Conservation (phyloP, 805 yeast species). For the Saturnispora sanitii region DNA sequence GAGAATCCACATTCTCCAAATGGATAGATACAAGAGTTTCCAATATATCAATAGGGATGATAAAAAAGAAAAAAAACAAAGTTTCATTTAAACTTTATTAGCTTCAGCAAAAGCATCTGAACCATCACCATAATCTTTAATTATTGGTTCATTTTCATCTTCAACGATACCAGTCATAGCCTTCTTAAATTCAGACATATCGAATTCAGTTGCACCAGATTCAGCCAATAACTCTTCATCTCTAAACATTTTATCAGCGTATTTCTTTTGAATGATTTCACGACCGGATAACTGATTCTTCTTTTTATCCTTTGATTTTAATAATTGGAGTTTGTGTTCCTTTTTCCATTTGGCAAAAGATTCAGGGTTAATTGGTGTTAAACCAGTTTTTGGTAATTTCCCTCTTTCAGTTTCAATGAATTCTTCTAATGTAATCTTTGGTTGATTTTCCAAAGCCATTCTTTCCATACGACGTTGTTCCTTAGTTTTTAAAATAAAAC, state of each 20-base stretch:
- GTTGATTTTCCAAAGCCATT: constrained; percentile 72
- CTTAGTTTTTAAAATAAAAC: constrained; percentile 92
- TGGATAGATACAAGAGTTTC: no score
- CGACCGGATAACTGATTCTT: constrained; percentile 44
- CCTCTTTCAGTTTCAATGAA: constrained; percentile 90
- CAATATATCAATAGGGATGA: neutral
- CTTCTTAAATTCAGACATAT: constrained; percentile 47
- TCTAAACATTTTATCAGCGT: constrained; percentile 42
- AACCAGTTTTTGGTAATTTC: constrained; percentile 58
- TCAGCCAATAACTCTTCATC: constrained; percentile 42
- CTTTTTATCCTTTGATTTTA: constrained; percentile 24
- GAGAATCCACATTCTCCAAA: constrained; percentile 16
- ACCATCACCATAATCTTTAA: constrained; percentile 74
- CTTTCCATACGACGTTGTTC: constrained; percentile 89
- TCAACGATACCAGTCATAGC: constrained; percentile 37
- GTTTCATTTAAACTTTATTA: constrained; percentile 11
- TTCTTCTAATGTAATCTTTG: constrained; percentile 89
- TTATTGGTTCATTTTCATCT: constrained; percentile 33
- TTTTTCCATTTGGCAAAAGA: constrained; percentile 77
- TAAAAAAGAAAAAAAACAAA: neutral
- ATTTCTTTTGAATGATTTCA: constrained; percentile 56
- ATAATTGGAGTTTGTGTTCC: constrained; percentile 51
- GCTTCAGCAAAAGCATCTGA: constrained; percentile 28
- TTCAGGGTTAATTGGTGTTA: constrained; percentile 82
- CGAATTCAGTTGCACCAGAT: constrained; percentile 39